Evolutionary conservation across 2,329 filamentous ascomycete species (phyloP), one percentile per base, ranked within the genome.

Genomic region (Dothideomycetes sp.): DNA sequence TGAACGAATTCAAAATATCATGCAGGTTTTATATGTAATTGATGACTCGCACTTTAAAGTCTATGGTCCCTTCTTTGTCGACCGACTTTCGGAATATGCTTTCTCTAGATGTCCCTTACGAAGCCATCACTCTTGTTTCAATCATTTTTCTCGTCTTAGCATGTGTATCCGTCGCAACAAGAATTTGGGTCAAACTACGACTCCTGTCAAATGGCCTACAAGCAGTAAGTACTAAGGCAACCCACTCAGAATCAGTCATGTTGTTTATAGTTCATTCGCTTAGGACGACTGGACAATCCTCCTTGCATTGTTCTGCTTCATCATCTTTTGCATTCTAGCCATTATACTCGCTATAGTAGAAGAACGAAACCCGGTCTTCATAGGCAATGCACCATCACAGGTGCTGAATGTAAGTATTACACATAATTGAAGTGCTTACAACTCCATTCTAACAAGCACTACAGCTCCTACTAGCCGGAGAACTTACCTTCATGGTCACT

Each of bases 271-370:
- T 24, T 24, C 23, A 24, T 24, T 9, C 16, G 20, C 20, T 4
- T 3, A 27, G 33, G 33, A 35, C 22, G 33, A 35, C 4, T 35
- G 33, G 33, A 35, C 33, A 4, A 35, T 35, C 10, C 22, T 35
- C 15, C 9, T 25, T 13, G 33, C 33, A 19, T 2, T 9, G 2
- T 11, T 27, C 11, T 8, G 15, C 33, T 35, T 27, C 33, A 9
- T 19, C 11, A 15, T 8, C 11, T 35, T 35, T 11, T 35, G 33
- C 11, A 35, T 35, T 22, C 13, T 35, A 19, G 33, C 33, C 8
- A 23, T 35, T 12, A 10, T 18, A 4, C 22, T 35, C 16, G 15
- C 33, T 16, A 25, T 13, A 4, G 22, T 15, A 22, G 33, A 35
- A 35, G 22, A 19, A 8, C 19, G 19, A 3, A 35, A 18, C 22